These are phyloP conservation scores for Lasiodiplodia gonubiensis DNA, from an alignment of 2,329 filamentous ascomycete genomes.

Conservation along the genomic window DNA sequence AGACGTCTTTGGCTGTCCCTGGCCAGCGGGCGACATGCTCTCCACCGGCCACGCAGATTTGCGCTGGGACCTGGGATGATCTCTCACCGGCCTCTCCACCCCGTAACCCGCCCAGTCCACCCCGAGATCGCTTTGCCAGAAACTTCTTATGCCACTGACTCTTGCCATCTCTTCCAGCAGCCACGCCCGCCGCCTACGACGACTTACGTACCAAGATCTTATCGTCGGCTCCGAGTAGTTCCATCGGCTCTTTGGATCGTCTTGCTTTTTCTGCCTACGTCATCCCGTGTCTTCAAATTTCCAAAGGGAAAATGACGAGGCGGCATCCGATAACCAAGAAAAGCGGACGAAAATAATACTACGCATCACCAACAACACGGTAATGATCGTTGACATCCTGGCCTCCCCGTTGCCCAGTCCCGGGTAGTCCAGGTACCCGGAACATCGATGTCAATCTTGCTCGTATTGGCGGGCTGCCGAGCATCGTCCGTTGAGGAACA, in stretches of 20 bases:
- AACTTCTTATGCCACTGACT: not conserved
- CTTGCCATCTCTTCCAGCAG: not conserved
- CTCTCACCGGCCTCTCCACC: constrained; percentile 23
- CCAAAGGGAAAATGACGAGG: not conserved
- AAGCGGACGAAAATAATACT: not conserved
- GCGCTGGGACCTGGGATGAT: constrained; percentile 20
- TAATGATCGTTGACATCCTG: constrained; percentile 4
- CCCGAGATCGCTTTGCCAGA: constrained; percentile 19
- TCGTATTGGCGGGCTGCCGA: constrained; percentile 9
- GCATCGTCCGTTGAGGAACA: not conserved
- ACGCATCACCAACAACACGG: not conserved
- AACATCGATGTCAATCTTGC: constrained; percentile 12
- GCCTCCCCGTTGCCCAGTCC: not conserved
- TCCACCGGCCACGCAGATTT: constrained; percentile 24
- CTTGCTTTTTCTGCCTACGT: constrained; percentile 3
- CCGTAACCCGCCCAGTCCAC: constrained; percentile 8
- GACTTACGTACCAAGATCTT: constrained; percentile 13
- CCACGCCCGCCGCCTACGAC: constrained; percentile 8
- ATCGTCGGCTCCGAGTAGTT: constrained; percentile 11
- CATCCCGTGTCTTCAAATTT: not conserved
- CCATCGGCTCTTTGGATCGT: not conserved
- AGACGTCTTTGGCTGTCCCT: not conserved
- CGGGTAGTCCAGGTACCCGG: constrained; percentile 12
- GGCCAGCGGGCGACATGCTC: not conserved
- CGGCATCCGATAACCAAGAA: not conserved